Evolutionary conservation across 495 filamentous ascomycete genomes (phyloP).

Genomic region (Achaetomiella virescens): DNA sequence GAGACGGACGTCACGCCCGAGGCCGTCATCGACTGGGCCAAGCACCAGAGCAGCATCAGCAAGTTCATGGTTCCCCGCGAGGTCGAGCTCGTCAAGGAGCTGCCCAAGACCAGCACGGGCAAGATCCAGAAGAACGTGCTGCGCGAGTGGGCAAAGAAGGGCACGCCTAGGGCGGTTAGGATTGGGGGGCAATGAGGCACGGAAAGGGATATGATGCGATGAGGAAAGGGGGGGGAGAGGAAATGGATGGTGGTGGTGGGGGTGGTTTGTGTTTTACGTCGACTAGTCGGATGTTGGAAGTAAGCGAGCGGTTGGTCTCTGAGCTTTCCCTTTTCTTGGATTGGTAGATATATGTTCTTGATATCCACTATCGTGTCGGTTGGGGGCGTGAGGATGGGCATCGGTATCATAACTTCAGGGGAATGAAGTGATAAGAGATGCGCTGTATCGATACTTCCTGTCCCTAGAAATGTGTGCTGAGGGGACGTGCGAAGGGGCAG

Average conservation of each 20-base stretch:
- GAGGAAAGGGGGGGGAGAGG: background rate
- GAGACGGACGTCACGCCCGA: slow-evolving; percentile 37
- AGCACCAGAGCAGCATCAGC: slow-evolving; percentile 67
- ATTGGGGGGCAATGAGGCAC: background rate
- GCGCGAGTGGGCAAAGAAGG: slow-evolving; percentile 72
- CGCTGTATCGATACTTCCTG: too few species aligned
- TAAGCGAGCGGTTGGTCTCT: background rate
- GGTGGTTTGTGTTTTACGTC: background rate
- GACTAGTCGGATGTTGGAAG: too few species aligned
- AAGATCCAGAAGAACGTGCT: slow-evolving; percentile 95
- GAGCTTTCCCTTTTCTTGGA: background rate
- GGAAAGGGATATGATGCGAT: background rate
- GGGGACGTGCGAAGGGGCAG: too few species aligned
- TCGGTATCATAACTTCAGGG: too few species aligned
- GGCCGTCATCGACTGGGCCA: slow-evolving; percentile 83
- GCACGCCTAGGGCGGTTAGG: slow-evolving; percentile 14
- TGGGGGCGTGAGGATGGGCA: too few species aligned
- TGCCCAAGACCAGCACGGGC: slow-evolving; percentile 95
- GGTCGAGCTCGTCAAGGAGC: slow-evolving; percentile 78
- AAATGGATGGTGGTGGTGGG: background rate
- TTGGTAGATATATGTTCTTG: too few species aligned
- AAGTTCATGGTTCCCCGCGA: slow-evolving; percentile 95
- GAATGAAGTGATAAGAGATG: too few species aligned
- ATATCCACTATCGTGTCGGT: too few species aligned
- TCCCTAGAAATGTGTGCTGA: too few species aligned